Base-by-base conservation (phyloP, 1,139 yeast genomes). In the Nakaseomyces kungkrabaensis region DNA sequence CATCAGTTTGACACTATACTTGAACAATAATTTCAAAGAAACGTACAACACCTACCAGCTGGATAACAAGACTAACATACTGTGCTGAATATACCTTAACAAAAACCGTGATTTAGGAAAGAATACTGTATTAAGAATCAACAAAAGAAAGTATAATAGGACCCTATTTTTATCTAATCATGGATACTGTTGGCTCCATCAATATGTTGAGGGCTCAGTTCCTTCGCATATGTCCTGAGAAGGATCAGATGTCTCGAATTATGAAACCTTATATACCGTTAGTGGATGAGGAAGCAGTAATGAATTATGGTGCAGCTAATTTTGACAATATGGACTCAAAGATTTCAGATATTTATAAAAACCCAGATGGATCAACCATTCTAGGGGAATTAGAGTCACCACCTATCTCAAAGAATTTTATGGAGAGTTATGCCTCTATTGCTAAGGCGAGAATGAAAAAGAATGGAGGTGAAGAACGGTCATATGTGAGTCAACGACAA, bases 141-240 rank as follows among this genome's bases (percentile, higher is more conserved):
- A 33, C n/a, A 10, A 33, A 33, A 33, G 5, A 33, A 33, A 33
- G 1, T 8, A 4, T 8, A 33, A 33, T 9, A 11, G 13, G 36
- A 3, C n/a, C 24, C 10, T 6, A 17, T 36, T 13, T 36, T 36
- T 7, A 13, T 7, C 11, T 4, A 11, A 25, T 24, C 10, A 66
- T 65, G 70, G 68, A 66, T 51, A 55, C 59, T 4, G 53, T 54
- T 5, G 47, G 53, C 10, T 55, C 62, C n/a, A 58, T 66, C 10
- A 66, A 66, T 47, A 53, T 54, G 36, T 48, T 66, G 37, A 52
- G 69, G 45, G 60, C 68, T 4, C 64, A 61, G 46, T 66, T 66
- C 50, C 48, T 66, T 22, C 57, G 56, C 29, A 52, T 54, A 4
- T 58, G 65, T 48, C 62, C 59, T 3, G 67, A 63, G 47, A 63